These are phyloP conservation scores for Hemileccinum impolitum DNA, from an alignment of 768 basidiomycete species.

Conservation along the genomic window DNA sequence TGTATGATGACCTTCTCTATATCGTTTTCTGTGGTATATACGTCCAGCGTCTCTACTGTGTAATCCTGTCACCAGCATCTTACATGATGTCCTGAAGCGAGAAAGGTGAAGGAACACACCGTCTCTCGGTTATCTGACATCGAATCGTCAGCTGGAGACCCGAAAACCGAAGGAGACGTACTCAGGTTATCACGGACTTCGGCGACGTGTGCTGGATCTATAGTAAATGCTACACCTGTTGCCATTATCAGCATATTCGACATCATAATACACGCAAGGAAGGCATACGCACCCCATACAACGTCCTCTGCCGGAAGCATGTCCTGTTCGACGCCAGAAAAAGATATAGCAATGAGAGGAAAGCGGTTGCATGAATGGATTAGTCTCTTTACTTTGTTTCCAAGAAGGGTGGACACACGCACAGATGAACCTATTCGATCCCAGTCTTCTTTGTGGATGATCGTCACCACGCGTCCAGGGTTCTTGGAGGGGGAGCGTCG, in stretches of 20 bases:
- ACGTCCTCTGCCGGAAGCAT: conserved; percentile 32
- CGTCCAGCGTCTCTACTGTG: conserved; percentile 72
- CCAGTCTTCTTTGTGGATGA: conserved; percentile 90
- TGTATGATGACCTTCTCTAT: conserved; percentile 54
- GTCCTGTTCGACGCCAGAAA: conserved; percentile 16
- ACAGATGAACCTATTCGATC: conserved; percentile 70
- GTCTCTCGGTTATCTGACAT: conserved; percentile 78
- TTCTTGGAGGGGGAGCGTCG: conserved; percentile 39
- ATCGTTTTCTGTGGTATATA: conserved; percentile 56
- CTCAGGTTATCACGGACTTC: conserved; percentile 70
- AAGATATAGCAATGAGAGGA: not conserved
- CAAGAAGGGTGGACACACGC: conserved; percentile 14
- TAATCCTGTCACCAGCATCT: conserved; percentile 70
- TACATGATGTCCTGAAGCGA: conserved; percentile 64
- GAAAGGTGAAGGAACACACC: conserved; percentile 35
- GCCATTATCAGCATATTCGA: not conserved
- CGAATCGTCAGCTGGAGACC: not conserved
- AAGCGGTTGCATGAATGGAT: no score
- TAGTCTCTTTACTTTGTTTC: not conserved
- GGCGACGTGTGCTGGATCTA: conserved; percentile 68
- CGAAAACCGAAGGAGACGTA: conserved; percentile 26
- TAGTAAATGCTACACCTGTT: conserved; percentile 80
- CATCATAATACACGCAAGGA: conserved; percentile 34
- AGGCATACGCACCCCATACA: conserved; percentile 75
- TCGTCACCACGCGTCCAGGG: conserved; percentile 87